Percentiles rank a stretch among this genome's conserved stretches.
These are phyloP conservation scores for Cerioporus squamosus DNA, from an alignment of 1,284 basidiomycete species.

Conservation along the genomic window DNA sequence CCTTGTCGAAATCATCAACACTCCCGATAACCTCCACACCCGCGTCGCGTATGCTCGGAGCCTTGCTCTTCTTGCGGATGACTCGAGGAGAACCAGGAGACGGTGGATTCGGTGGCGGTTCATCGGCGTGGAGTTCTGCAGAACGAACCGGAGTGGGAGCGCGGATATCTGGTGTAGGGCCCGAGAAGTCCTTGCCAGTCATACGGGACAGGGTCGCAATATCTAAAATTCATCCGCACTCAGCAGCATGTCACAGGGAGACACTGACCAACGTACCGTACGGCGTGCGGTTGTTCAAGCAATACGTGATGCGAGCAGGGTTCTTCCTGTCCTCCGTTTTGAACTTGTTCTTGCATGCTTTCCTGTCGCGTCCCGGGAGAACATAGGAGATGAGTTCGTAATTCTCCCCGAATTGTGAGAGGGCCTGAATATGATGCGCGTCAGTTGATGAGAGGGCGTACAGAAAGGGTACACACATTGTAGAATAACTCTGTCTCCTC, in stretches of 20 bases:
- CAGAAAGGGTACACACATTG: slow-evolving; percentile 54
- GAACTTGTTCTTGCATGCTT: slow-evolving; percentile 91
- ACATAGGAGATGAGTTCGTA: slow-evolving; percentile 90
- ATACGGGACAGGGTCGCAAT: slow-evolving; percentile 71
- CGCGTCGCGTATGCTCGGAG: slow-evolving; percentile 26
- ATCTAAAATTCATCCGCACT: slow-evolving; percentile 44
- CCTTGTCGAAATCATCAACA: slow-evolving; percentile 31
- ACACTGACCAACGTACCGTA: slow-evolving; percentile 54
- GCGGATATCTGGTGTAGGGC: slow-evolving; percentile 73
- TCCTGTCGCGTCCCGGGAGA: slow-evolving; percentile 84
- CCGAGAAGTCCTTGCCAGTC: slow-evolving; percentile 83
- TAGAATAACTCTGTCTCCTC: slow-evolving; percentile 89
- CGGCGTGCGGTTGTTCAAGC: slow-evolving; percentile 67
- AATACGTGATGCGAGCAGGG: slow-evolving; percentile 67
- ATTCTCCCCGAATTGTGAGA: slow-evolving; percentile 89
- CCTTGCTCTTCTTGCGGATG: slow-evolving; percentile 32
- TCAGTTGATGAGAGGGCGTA: neutral
- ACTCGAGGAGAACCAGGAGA: neutral
- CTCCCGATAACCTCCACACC: slow-evolving; percentile 34
- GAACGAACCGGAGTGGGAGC: slow-evolving; percentile 47
- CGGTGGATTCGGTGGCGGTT: neutral
- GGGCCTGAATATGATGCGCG: slow-evolving; percentile 52
- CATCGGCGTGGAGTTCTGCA: slow-evolving; percentile 12
- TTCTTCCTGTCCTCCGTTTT: slow-evolving; percentile 86
- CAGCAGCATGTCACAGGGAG: neutral